Evolutionary conservation across 169 alveolate species (phyloP), one percentile per base, ranked within the genome.

Genomic region (Babesia ovis): DNA sequence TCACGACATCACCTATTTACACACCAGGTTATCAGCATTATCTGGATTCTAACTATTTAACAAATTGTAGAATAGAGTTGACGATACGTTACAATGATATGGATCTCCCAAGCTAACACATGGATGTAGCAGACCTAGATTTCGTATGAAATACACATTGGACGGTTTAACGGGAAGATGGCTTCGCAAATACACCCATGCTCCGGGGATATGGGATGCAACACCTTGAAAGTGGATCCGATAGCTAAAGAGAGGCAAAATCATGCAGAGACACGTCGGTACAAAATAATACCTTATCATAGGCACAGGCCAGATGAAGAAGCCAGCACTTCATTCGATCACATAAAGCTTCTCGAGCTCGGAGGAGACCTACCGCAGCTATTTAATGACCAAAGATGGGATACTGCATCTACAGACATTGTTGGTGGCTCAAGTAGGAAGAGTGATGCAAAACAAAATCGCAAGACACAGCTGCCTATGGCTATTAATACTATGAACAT

Each of bases 281-380:
- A 58, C 72, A 58, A 71, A 48, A 71, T 71, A n/a, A 32, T 71
- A 32, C 9, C 42, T 8, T 29, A 29, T 9, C n/a, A 16, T 5
- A 8, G 14, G 9, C 48, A 42, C 16, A 11, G 8, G 9, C 0
- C 8, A 4, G 46, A 31, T 34, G 34, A 20, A 11, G 25, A 18
- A 6, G 41, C 37, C 43, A 32, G 51, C 4, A 41, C 11, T 1
- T 16, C 41, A 22, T 48, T 37, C 18, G 43, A 48, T n/a, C 27
- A 27, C 27, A 71, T 71, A 23, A 31, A 39, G 39, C 41, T 71
- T n/a, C 31, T 71, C 16, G 72, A 58, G 29, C 50, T 71, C 27
- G 23, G 73, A 34, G 82, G 82, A 11, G 82, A 71, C 23, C 50
- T 71, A 31, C 62, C 64, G n/a, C 61, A 58, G 43, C 35, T 58